Conservation (phyloP, 768 basidiomycete species). For the Amanita fuliginea region DNA sequence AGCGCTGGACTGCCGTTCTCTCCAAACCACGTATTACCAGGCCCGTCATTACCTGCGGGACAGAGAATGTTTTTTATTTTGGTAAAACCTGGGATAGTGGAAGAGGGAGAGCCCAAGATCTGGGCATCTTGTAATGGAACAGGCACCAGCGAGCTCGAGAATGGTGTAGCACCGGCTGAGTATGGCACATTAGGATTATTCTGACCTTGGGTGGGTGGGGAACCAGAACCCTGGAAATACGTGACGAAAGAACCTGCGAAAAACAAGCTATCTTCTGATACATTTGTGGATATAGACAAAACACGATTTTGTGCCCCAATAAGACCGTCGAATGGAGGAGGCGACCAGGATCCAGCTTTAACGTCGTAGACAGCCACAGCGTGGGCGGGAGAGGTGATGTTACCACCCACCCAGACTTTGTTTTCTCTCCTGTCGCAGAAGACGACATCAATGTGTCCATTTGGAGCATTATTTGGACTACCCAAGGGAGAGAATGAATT, state of each 20-base stretch:
- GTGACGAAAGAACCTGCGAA: slow-evolving; percentile 87
- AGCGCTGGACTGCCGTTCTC: slow-evolving; percentile 58
- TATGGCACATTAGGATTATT: slow-evolving; percentile 83
- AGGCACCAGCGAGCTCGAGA: slow-evolving; percentile 84
- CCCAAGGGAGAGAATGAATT: slow-evolving; percentile 52
- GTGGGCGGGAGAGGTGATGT: slow-evolving; percentile 54
- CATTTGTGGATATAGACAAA: slow-evolving; percentile 62
- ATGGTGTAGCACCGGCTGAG: slow-evolving; percentile 73
- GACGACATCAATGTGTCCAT: slow-evolving; percentile 61
- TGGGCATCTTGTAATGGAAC: slow-evolving; percentile 56
- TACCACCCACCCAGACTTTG: slow-evolving; percentile 74
- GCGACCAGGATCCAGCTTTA: slow-evolving; percentile 56
- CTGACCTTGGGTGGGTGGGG: slow-evolving; percentile 41
- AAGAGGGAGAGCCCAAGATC: slow-evolving; percentile 47
- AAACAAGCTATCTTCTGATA: slow-evolving; percentile 63
- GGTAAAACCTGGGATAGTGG: slow-evolving; percentile 46
- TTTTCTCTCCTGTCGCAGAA: slow-evolving; percentile 62
- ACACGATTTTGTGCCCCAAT: slow-evolving; percentile 61
- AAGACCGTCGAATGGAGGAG: slow-evolving; percentile 75
- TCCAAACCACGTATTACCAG: slow-evolving; percentile 79
- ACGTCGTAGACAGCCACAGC: slow-evolving; percentile 66
- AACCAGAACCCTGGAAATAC: slow-evolving; percentile 43
- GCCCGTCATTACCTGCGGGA: slow-evolving; percentile 71
- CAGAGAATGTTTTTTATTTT: slow-evolving; percentile 70
- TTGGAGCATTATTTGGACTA: slow-evolving; percentile 42